A percentile compares a stretch with the other conserved stretches of the same genome.
Evolutionary conservation across 192 early-diverging fungal genomes (phyloP).

Genomic region (Gigaspora rosea): DNA sequence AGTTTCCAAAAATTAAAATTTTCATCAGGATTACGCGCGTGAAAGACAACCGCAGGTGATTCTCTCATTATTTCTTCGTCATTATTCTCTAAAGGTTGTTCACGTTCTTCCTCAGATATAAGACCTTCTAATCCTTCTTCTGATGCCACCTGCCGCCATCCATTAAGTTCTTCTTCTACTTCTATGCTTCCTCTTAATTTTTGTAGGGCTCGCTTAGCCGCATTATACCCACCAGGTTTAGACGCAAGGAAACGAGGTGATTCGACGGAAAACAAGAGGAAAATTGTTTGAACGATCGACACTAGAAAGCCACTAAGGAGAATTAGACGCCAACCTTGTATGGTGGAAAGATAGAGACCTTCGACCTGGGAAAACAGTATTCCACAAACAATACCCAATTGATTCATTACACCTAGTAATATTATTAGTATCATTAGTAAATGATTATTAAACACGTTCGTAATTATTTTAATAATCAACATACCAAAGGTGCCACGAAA

Average conservation of each 20-base stretch:
- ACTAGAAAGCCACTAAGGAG: conserved; percentile 61
- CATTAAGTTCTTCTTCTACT: conserved; percentile 55
- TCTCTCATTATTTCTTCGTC: background rate
- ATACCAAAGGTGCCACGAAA: conserved; percentile 73
- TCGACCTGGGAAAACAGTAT: conserved; percentile 74
- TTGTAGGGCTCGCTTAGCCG: conserved; percentile 56
- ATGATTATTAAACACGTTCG: background rate
- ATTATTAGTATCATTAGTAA: background rate
- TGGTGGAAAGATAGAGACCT: conserved; percentile 62
- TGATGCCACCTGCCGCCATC: conserved; percentile 44
- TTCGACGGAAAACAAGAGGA: conserved; percentile 78
- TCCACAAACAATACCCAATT: conserved; percentile 81
- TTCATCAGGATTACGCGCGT: conserved; percentile 20
- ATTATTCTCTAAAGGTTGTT: conserved; percentile 6
- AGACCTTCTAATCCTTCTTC: conserved; percentile 29
- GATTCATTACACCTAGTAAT: conserved; percentile 69
- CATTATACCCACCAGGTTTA: conserved; percentile 47
- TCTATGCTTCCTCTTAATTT: conserved; percentile 55
- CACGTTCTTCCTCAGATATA: conserved; percentile 2
- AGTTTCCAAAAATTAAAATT: conserved; percentile 46
- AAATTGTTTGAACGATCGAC: conserved; percentile 61
- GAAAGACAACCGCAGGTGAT: conserved; percentile 19
- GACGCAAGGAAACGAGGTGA: conserved; percentile 71
- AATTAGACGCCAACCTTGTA: conserved; percentile 73
- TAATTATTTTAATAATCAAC: background rate